Evolutionary conservation across 2,329 filamentous ascomycete species (phyloP).

Genomic region (Colletotrichum sojae): DNA sequence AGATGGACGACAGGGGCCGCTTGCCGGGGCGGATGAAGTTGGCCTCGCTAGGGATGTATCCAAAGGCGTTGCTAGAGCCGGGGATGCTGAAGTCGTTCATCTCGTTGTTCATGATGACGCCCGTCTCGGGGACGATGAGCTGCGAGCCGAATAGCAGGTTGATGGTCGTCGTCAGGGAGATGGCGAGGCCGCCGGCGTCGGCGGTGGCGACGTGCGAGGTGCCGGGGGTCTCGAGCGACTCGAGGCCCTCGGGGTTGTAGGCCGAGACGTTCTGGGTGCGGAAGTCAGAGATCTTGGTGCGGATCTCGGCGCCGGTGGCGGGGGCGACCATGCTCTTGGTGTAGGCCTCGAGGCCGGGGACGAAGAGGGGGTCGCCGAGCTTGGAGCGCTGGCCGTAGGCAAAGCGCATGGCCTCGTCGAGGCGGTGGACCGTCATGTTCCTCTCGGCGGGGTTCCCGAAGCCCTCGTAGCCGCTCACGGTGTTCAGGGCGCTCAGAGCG

Average conservation of each 20-base stretch:
- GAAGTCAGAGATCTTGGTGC: slow-evolving; percentile 60
- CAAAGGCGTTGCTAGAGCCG: slow-evolving; percentile 78
- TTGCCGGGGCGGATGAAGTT: slow-evolving; percentile 86
- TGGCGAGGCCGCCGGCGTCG: slow-evolving; percentile 78
- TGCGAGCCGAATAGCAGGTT: slow-evolving; percentile 85
- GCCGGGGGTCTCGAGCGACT: slow-evolving; percentile 72
- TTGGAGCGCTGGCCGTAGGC: slow-evolving; percentile 82
- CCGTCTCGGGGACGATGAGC: slow-evolving; percentile 85
- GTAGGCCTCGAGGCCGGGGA: slow-evolving; percentile 68
- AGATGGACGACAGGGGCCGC: slow-evolving; percentile 83
- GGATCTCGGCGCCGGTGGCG: slow-evolving; percentile 66
- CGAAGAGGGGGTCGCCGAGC: slow-evolving; percentile 83
- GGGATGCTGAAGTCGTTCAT: slow-evolving; percentile 85
- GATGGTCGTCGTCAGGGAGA: slow-evolving; percentile 85
- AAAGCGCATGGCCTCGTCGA: slow-evolving; percentile 89
- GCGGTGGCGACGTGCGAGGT: slow-evolving; percentile 78
- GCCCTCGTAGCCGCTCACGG: slow-evolving; percentile 77
- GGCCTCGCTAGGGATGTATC: slow-evolving; percentile 79
- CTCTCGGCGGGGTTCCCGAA: slow-evolving; percentile 70
- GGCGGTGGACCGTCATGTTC: slow-evolving; percentile 78
- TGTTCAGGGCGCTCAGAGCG: slow-evolving; percentile 80
- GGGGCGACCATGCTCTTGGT: slow-evolving; percentile 78
- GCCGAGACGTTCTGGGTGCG: slow-evolving; percentile 55
- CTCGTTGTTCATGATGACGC: slow-evolving; percentile 78
- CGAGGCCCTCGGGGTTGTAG: slow-evolving; percentile 62